Evolutionary conservation across 192 early-diverging fungal genomes (phyloP).

Genomic region (Mortierella antarctica): DNA sequence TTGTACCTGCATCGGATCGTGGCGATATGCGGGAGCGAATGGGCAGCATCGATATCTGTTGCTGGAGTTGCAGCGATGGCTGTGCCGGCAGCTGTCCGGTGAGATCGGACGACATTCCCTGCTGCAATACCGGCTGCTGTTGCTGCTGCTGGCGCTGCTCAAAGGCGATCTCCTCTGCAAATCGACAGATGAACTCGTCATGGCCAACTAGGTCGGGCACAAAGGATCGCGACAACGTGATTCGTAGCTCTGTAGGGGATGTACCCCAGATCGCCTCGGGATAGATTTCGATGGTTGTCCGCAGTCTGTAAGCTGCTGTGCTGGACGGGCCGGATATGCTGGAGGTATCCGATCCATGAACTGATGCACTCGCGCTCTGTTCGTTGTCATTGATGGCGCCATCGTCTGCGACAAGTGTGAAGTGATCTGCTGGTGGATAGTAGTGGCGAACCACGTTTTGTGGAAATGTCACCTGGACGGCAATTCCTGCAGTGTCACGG

Average conservation of each 20-base stretch:
- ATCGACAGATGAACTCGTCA: constrained; percentile 51
- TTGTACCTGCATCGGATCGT: too few species aligned
- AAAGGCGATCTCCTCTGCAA: constrained; percentile 37
- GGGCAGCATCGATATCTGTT: background rate
- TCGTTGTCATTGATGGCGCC: background rate
- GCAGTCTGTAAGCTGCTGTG: constrained; percentile 15
- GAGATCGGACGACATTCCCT: background rate
- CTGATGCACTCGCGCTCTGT: too few species aligned
- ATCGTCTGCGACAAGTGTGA: constrained; percentile 14
- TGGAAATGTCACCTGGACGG: constrained; percentile 42
- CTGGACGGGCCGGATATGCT: background rate
- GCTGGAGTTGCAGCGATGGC: background rate
- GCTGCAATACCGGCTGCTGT: background rate
- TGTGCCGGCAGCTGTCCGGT: background rate
- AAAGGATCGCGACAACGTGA: constrained; percentile 37
- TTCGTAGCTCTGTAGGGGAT: constrained; percentile 21
- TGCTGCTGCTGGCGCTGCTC: constrained; percentile 26
- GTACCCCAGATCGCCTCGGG: constrained; percentile 40
- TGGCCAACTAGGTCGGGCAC: constrained; percentile 39
- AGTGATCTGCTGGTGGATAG: constrained; percentile 48
- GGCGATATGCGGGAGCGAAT: background rate
- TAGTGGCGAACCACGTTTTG: constrained; percentile 29
- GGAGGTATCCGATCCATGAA: background rate
- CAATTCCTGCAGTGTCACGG: constrained; percentile 25
- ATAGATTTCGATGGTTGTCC: constrained; percentile 48